Evolutionary conservation across 495 filamentous ascomycete species (phyloP).

Genomic region (Xylaria cubensis): DNA sequence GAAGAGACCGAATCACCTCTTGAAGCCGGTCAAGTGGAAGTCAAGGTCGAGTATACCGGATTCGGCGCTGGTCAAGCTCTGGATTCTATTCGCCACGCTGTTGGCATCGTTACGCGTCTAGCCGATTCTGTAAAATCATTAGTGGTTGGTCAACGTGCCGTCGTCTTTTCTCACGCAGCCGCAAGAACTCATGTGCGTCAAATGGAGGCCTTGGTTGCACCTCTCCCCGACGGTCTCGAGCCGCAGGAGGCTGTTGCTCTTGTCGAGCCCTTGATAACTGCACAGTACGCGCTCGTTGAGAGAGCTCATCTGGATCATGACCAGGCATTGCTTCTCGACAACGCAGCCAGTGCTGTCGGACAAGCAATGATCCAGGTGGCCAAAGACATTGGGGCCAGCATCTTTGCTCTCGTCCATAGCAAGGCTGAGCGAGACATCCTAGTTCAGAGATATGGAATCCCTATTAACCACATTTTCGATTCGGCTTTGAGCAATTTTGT

Average conservation of each 20-base stretch:
- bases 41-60: neutral
- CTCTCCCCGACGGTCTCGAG: neutral
- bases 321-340: neutral
- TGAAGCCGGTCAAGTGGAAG: neutral
- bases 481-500: conserved; percentile 5
- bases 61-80: neutral
- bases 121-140: neutral
- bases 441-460: neutral
- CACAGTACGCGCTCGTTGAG: neutral
- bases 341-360: conserved; percentile 5
- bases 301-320: neutral
- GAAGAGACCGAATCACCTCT: neutral
- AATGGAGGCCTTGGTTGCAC: neutral
- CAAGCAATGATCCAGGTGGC: neutral
- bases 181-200: conserved; percentile 4
- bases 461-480: neutral
- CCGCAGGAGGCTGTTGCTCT: conserved; percentile 6
- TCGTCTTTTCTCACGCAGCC: neutral
- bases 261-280: neutral
- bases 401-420: conserved; percentile 3
- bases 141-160: neutral
- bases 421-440: neutral
- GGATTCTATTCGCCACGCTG: neutral
- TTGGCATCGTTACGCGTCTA: neutral
- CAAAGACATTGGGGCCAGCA: neutral